These are phyloP conservation scores for Fusarium albosuccineum DNA, from an alignment of 2,329 filamentous ascomycete genomes.

Conservation along the genomic window DNA sequence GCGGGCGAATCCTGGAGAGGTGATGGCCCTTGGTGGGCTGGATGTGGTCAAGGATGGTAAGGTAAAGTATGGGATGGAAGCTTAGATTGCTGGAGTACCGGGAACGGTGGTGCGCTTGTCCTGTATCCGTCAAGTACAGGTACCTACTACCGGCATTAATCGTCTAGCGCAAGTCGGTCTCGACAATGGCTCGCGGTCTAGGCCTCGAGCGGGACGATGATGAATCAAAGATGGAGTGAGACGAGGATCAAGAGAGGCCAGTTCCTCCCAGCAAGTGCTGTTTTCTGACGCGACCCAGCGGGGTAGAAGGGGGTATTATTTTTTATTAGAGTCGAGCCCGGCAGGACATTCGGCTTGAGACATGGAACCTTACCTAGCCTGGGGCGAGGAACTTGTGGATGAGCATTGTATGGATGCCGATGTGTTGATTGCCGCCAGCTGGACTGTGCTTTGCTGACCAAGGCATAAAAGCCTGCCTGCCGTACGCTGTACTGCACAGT, in stretches of 20 bases:
- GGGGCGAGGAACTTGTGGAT: not conserved
- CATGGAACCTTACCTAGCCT: not conserved
- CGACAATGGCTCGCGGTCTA: slow-evolving; percentile 31
- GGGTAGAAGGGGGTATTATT: slow-evolving; percentile 11
- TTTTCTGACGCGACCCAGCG: slow-evolving; percentile 24
- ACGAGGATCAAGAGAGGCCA: not conserved
- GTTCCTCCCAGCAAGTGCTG: not conserved
- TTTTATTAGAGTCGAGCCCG: no score
- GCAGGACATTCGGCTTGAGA: not conserved
- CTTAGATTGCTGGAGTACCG: slow-evolving; percentile 24
- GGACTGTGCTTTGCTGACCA: slow-evolving; percentile 25
- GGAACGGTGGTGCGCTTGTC: slow-evolving; percentile 25
- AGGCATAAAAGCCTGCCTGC: slow-evolving; percentile 13
- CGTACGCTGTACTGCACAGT: not conserved
- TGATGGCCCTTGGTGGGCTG: slow-evolving; percentile 19
- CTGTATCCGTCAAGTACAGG: slow-evolving; percentile 28
- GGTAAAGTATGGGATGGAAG: slow-evolving; percentile 26
- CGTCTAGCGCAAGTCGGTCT: slow-evolving; percentile 21
- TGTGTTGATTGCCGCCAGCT: slow-evolving; percentile 4
- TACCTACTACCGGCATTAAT: slow-evolving; percentile 27
- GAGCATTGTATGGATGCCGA: not conserved
- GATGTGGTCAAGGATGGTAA: slow-evolving; percentile 18
- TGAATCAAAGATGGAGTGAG: not conserved
- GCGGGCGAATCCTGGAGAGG: slow-evolving; percentile 39
- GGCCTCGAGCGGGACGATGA: slow-evolving; percentile 28